Evolutionary conservation across 2,329 filamentous ascomycete genomes (phyloP), one percentile per base, ranked within the genome.

Genomic region (Ceratocystis cubensis): DNA sequence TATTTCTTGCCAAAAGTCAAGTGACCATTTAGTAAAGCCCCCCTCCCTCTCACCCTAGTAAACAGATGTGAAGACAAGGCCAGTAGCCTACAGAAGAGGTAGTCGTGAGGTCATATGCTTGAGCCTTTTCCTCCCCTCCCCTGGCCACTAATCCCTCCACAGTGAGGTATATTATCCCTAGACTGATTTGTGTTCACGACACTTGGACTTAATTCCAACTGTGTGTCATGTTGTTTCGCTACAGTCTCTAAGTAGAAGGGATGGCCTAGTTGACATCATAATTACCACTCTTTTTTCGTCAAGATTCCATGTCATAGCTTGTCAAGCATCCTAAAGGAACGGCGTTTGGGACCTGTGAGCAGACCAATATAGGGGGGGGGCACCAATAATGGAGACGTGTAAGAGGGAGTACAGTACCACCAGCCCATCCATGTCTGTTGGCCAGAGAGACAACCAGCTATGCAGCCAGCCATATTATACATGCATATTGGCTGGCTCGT

Each of bases 201-300:
- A 30, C 56, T 59, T 59, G 7, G 13, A n/a, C n/a, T 20, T 59
- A 30, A 22, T 20, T 33, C 33, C 7, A 33, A n/a, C 28, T 13
- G 10, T 37, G 53, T 59, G 28, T n/a, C 28, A 59, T 59, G 56
- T 59, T 33, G 10, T 59, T 57, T 57, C 53, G 53, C 53, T 13
- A 28, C 22, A 28, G 53, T 28, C 53, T 15, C 7, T 30, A 37
- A 30, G 30, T 30, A 37, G 28, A 17, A 13, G 53, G 25, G 7
- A 17, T 13, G 10, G 22, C 8, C 56, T 37, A 48, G 6, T n/a
- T 22, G 28, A 30, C 15, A n/a, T 28, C 25, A 59, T 33, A 37
- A 30, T 33, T 37, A 13, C 37, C 37, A 41, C 37, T 15, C 37
- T 41, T 41, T 41, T 41, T 41, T 41, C 37, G 10, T 41, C 13